A percentile compares a stretch with the other conserved stretches of the same genome.
These are phyloP conservation scores for Begonia loranthoides DNA, from an alignment of 306 rosid species.

Conservation along the genomic window DNA sequence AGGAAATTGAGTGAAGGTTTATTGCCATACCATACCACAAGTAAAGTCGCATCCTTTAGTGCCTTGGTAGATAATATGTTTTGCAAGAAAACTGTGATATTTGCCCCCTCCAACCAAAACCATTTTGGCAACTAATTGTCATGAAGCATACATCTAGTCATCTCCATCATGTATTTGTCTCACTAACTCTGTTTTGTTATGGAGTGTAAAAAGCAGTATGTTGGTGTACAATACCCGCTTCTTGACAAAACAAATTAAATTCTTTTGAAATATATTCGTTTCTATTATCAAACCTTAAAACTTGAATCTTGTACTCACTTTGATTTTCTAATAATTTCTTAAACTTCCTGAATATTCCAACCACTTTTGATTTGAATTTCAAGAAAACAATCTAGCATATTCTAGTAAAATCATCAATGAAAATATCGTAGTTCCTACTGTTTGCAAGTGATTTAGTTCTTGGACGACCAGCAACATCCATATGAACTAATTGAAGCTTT, in stretches of 20 bases:
- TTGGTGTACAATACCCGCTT: conserved; percentile 5
- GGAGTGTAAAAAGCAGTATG: conserved; percentile 3
- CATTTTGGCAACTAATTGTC: background rate
- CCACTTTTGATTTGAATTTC: background rate
- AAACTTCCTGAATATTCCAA: too few relatives aligned
- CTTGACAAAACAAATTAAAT: conserved; percentile 4
- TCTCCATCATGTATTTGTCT: conserved; percentile 7
- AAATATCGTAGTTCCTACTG: conserved; percentile 1
- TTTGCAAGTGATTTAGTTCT: background rate
- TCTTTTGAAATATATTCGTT: conserved; percentile 4
- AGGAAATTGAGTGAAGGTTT: background rate
- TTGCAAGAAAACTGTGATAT: too few relatives aligned
- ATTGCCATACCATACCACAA: background rate
- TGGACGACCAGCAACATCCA: background rate
- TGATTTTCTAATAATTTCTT: conserved; percentile 5
- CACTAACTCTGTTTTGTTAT: conserved; percentile 3
- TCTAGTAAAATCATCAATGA: conserved; percentile 10
- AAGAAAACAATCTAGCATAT: conserved; percentile 2
- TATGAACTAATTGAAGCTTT: background rate
- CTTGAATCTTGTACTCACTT: background rate
- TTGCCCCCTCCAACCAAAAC: too few relatives aligned
- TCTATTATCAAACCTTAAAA: conserved; percentile 6
- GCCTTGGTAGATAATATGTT: conserved; percentile 2
- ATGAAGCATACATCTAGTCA: too few relatives aligned
- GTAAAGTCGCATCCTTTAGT: background rate